These are phyloP conservation scores for Paraphaeosphaeria sporulosa DNA, from an alignment of 2,329 filamentous ascomycete species.

Conservation along the genomic window DNA sequence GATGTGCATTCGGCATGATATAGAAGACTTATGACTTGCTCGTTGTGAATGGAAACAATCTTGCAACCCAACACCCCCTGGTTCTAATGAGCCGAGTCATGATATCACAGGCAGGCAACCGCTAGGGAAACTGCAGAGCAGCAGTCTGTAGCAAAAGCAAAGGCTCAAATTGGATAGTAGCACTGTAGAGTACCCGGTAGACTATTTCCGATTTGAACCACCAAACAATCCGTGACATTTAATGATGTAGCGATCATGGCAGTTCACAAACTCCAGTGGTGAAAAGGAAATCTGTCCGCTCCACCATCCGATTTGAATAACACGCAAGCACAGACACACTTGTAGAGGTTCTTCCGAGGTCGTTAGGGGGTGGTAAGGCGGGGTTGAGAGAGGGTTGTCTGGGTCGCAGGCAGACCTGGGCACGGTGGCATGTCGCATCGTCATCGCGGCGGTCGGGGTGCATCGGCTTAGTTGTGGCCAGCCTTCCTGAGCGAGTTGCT, in stretches of 20 bases:
- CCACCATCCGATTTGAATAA: conserved; percentile 47
- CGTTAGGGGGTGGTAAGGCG: conserved; percentile 28
- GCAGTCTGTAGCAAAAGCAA: conserved; percentile 35
- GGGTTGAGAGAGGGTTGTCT: conserved; percentile 22
- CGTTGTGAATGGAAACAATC: background rate
- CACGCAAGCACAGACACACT: conserved; percentile 41
- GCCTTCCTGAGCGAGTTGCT: conserved; percentile 64
- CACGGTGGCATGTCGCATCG: conserved; percentile 29
- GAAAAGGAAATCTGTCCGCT: conserved; percentile 43
- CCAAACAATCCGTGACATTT: conserved; percentile 45
- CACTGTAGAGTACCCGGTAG: conserved; percentile 46
- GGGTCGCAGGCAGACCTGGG: conserved; percentile 34
- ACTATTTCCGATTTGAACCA: conserved; percentile 40
- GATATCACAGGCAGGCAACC: background rate
- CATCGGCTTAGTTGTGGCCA: conserved; percentile 54
- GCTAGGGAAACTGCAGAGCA: background rate
- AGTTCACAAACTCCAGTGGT: conserved; percentile 48
- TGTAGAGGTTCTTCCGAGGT: conserved; percentile 32
- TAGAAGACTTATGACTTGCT: conserved; percentile 13
- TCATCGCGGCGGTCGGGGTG: conserved; percentile 16
- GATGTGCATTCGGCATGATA: conserved; percentile 11
- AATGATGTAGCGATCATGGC: conserved; percentile 36
- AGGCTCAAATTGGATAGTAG: conserved; percentile 50
- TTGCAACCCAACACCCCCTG: conserved; percentile 1
- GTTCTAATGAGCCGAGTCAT: background rate